Conservation (phyloP, 1,284 basidiomycete species). For the Xerocomus nothofagi region DNA sequence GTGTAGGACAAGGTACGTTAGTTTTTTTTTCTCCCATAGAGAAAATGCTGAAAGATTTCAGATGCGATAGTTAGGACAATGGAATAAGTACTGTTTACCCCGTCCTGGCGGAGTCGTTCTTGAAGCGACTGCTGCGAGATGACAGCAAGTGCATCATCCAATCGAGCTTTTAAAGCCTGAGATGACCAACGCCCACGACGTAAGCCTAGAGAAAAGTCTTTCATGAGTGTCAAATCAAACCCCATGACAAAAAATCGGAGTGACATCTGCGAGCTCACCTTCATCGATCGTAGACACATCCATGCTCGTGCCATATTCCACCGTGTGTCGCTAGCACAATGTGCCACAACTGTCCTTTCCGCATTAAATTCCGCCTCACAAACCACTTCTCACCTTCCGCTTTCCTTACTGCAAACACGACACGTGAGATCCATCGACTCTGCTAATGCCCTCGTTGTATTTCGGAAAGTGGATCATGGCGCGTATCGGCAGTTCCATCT, state of each 20-base stretch:
- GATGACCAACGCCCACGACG: background rate
- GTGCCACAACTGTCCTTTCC: constrained; percentile 65
- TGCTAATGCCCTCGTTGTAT: constrained; percentile 47
- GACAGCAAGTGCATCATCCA: background rate
- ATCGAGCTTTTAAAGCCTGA: background rate
- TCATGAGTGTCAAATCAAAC: too few species aligned
- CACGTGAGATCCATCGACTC: constrained; percentile 58
- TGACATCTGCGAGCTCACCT: background rate
- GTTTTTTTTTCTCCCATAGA: background rate
- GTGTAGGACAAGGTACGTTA: too few species aligned
- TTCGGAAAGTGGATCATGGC: constrained; percentile 79
- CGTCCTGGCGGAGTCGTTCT: background rate
- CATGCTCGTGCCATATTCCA: background rate
- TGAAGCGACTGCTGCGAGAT: background rate
- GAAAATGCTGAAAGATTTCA: too few species aligned
- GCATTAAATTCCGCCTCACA: constrained; percentile 87
- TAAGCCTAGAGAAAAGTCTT: background rate
- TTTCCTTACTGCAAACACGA: constrained; percentile 84
- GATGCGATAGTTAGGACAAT: too few species aligned
- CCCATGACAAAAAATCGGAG: background rate
- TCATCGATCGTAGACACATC: background rate
- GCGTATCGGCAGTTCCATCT: constrained; percentile 85
- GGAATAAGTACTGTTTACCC: background rate
- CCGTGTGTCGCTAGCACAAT: too few species aligned
- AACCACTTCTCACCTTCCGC: constrained; percentile 63